Base-by-base conservation (phyloP, 2,329 filamentous ascomycete genomes). In the Fusarium vanettenii region DNA sequence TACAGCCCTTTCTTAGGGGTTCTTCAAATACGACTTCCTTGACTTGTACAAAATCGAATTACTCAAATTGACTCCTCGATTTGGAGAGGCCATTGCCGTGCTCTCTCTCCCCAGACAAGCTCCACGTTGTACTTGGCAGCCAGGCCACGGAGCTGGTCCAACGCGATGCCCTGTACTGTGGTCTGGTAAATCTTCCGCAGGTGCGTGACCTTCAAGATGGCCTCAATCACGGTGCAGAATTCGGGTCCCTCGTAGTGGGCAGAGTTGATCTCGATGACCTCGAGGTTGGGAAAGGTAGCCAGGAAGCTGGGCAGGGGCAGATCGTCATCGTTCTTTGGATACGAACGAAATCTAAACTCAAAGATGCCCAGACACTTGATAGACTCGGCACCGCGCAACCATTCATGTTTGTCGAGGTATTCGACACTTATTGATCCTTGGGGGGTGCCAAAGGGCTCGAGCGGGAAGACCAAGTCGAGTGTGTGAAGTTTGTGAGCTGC, bases 381-480 rank as follows among this genome's bases (percentile, higher is more conserved):
- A 3, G 78, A 81, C 22, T 74, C 48, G 2, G 79, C 75, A 39
- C 84, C 83, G 16, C 79, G 76, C 3, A 86, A 76, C 84, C 84
- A 86, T 8, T 69, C 71, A 66, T 82, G 81, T 2, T 76, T 72
- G 18, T 75, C 60, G 14, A 85, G 72, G 63, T 84, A 80, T 16
- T 77, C 65, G 13, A 70, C 66, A 64, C 79, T 80, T n/a, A 60
- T 60, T n/a, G 71, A 63, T 14, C 81, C 83, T n/a, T 66, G 56
- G 2, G 64, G 71, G 7, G 72, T 75, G 14, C 76, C 64, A 33
- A 79, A 59, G 20, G 69, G 37, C 4, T 80, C 78, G 1, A 79
- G 73, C 2, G 81, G 82, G 64, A 85, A 85, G 3, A 81, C 79
- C 20, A 85, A 78, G 64, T 84, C 84, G 16, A 85, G 76, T 1